Evolutionary conservation across 768 basidiomycete genomes (phyloP).

Genomic region (Termitomyces sp.): DNA sequence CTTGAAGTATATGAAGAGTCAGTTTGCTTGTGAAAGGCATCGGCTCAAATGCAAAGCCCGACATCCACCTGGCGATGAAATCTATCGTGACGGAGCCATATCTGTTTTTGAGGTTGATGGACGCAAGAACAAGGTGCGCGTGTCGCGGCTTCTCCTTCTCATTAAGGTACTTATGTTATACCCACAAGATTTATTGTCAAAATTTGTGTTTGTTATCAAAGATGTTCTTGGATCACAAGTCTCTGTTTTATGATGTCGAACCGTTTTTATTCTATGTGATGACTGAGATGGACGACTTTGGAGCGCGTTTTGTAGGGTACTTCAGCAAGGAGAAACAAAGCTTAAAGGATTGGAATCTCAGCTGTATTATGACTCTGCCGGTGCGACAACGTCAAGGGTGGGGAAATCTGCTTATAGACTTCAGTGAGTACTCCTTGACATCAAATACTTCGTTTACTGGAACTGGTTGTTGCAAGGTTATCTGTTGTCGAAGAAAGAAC

Average conservation of each 20-base stretch:
- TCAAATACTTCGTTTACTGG: not conserved
- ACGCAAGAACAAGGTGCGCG: constrained; percentile 85
- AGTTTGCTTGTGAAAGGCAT: constrained; percentile 83
- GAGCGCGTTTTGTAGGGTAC: constrained; percentile 95
- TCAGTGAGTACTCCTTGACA: constrained; percentile 65
- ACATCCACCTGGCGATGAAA: constrained; percentile 98
- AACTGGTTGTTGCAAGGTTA: constrained; percentile 61
- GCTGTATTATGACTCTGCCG: constrained; percentile 99
- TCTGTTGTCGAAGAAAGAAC: constrained; percentile 93
- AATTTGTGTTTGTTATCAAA: constrained; percentile 96
- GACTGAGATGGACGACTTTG: constrained; percentile 85
- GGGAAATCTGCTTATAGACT: constrained; percentile 97
- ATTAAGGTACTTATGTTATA: constrained; percentile 10
- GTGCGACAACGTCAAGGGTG: constrained; percentile 93
- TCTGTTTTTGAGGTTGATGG: constrained; percentile 99
- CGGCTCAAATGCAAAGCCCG: constrained; percentile 93
- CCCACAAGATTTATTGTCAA: constrained; percentile 89
- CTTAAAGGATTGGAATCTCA: constrained; percentile 94
- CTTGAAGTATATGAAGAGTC: constrained; percentile 95
- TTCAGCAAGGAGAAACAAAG: constrained; percentile 99
- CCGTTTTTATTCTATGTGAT: constrained; percentile 99
- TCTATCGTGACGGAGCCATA: constrained; percentile 85
- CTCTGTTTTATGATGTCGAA: constrained; percentile 98
- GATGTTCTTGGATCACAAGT: constrained; percentile 99
- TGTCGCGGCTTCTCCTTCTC: constrained; percentile 1